Evolutionary conservation across 768 basidiomycete species (phyloP).

Genomic region (Amanita rubescens): DNA sequence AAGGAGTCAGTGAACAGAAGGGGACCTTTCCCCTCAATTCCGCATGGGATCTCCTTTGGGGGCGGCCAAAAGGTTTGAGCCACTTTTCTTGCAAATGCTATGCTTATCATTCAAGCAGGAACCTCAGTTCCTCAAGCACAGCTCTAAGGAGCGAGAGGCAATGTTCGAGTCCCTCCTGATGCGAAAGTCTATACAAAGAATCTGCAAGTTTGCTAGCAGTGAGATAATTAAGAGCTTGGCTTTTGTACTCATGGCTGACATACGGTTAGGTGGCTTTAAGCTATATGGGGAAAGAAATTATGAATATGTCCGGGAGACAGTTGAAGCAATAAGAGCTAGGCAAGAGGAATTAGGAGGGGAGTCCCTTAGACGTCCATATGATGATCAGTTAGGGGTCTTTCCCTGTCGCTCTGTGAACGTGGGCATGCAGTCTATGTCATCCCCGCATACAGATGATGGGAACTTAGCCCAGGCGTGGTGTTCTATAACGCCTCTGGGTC

Average conservation of each 20-base stretch:
- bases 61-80: background rate
- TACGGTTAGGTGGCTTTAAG: background rate
- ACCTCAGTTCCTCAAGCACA: background rate
- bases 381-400: background rate
- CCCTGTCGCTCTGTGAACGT: background rate
- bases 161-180: background rate
- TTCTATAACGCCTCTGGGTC: background rate
- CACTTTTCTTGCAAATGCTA: background rate
- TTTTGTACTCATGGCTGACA: background rate
- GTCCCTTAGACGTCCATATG: background rate
- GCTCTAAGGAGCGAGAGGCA: background rate
- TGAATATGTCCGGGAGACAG: background rate
- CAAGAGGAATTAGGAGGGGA: background rate
- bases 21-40: background rate
- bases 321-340: background rate
- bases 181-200: background rate
- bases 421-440: background rate
- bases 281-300: background rate
- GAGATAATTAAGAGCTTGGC: background rate
- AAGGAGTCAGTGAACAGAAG: background rate
- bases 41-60: background rate
- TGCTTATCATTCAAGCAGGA: background rate
- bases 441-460: background rate
- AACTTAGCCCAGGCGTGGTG: slow-evolving; percentile 5
- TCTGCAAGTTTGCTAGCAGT: background rate